Base-by-base conservation (phyloP, 768 basidiomycete species). In the Suillus paluster region DNA sequence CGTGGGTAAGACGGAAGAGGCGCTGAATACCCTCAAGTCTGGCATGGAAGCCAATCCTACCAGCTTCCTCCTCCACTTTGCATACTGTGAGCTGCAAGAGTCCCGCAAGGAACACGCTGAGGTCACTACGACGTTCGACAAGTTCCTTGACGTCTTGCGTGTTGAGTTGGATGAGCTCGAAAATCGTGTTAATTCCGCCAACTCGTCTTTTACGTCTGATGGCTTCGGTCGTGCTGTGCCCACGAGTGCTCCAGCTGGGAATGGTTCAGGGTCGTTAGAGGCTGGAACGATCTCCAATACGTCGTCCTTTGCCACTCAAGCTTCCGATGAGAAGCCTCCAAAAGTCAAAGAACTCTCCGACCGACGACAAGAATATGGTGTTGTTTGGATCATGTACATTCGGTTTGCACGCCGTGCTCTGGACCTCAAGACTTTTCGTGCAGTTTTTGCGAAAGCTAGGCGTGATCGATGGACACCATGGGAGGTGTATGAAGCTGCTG, bases 401-500 rank as follows among this genome's bases (percentile, higher is more conserved):
- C 84, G 97, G 11, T 98, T 96, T 69, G 90, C 90, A 14, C 80
- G 93, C 64, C 83, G 97, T 46, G 88, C 95, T 5, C 94, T 97
- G 79, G 93, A 93, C 21, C 84, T 94, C 67, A 91, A 91, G 74
- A 80, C 89, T 4, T 89, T 91, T 44, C 81, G 96, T 59, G 79
- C 81, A 0, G 78, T 95, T 7, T 99, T 99, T 68, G 85, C 83
- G 21, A 90, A 89, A 74, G 94, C 95, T 12, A 82, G 95, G 66
- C 91, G 87, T 70, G 84, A 86, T 59, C 83, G 82, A 50, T 92
- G 84, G 85, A 84, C 84, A 2, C 83, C 92, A 17, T 99, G 97
- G 97, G 91, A 96, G 69, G 91, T 94, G 0, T 97, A 89, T 68
- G 96, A 99, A 73, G 91, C 95, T 46, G 89, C 93, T 59, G 95